Evolutionary conservation across 768 basidiomycete genomes (phyloP), one percentile per base, ranked within the genome.

Genomic region (Xanthoconium stramineum): DNA sequence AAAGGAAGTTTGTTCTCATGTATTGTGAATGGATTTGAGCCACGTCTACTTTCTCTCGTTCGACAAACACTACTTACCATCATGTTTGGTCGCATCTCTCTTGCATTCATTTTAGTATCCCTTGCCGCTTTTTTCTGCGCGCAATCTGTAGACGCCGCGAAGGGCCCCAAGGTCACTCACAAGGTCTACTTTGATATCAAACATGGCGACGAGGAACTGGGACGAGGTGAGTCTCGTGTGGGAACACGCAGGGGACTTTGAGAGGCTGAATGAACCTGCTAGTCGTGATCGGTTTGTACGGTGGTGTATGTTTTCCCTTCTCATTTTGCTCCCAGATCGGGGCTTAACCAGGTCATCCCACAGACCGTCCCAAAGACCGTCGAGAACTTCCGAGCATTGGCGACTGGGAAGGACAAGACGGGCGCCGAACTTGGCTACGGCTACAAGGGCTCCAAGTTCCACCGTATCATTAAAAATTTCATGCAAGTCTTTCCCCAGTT

Each of bases 371-470:
- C 95, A 52, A 95, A 95, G 76, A 98, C 95, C 33, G 94, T 79
- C 28, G 95, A 94, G 81, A 98, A 98, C 83, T 98, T 98, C 85
- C 88, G 94, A 55, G 92, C 94, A 47, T 81, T 99, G 62, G 78
- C 91, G 13, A 91, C 93, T 37, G 91, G 95, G 55, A 78, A 84
- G 65, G 83, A 81, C 63, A 91, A 88, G 76, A 79, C 80, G 2
- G 70, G 75, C 33, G 67, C 79, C 52, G 83, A 84, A 17, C 82
- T 89, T 47, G 93, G 87, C 17, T 96, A 80, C 68, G 94, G 95
- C 11, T 99, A 94, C 82, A 89, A 96, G 74, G 94, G 92, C 43
- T 94, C 93, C 57, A 87, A 86, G 63, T 99, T 99, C 85, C 96
- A 99, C 76, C 89, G 95, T 69, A 84, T 98, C 58, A 96, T 97